phyloP scores from a whole-genome alignment of 371 early-diverging fungal species.

The Mortierella sp. region DNA sequence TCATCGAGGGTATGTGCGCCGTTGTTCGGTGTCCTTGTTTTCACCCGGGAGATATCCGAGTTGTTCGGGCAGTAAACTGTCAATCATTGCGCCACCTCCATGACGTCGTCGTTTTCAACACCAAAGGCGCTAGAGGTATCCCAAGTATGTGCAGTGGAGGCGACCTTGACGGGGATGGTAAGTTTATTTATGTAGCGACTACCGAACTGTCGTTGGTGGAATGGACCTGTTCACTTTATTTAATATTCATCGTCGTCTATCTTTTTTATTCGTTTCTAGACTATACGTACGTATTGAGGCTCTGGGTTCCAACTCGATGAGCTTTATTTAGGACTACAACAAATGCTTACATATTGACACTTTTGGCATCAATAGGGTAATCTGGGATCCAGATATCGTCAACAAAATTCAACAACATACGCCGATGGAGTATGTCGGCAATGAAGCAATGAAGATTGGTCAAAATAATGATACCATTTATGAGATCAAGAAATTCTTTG shows the following conservation, averaged over 20 bases:
- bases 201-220: not conserved
- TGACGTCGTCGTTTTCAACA: constrained; percentile 85
- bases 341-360: not conserved
- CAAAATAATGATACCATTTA: constrained; percentile 63
- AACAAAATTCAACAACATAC: constrained; percentile 55
- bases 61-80: constrained; percentile 75
- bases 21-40: constrained; percentile 82
- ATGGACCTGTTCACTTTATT: not conserved
- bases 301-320: not conserved
- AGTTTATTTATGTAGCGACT: not conserved
- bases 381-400: constrained; percentile 79
- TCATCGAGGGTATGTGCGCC: constrained; percentile 64
- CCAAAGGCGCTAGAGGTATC: constrained; percentile 79
- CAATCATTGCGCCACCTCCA: constrained; percentile 67
- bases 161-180: constrained; percentile 90
- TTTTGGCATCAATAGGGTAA: constrained; percentile 55
- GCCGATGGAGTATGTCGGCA: constrained; percentile 75
- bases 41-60: constrained; percentile 88
- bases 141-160: constrained; percentile 87
- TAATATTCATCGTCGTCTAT: not conserved
- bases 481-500: constrained; percentile 78
- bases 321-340: not conserved
- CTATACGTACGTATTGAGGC: constrained; percentile 6
- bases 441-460: constrained; percentile 50
- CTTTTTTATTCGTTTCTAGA: not conserved